phyloP scores from a whole-genome alignment of 352 stramenopile species.

The Thalassiosira delicatula region DNA sequence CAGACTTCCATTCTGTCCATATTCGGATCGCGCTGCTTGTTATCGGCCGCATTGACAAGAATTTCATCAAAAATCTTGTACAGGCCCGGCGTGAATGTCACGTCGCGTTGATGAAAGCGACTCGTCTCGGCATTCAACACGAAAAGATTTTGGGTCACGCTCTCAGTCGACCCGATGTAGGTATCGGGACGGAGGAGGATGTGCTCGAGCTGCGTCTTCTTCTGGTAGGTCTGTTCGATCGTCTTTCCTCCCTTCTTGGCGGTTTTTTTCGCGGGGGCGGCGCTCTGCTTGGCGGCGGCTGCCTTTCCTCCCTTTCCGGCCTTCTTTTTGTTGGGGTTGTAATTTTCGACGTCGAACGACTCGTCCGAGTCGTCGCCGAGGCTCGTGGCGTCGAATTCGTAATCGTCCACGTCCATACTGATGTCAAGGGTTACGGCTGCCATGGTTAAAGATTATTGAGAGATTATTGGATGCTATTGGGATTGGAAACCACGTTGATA shows the following conservation, averaged over 20 bases:
- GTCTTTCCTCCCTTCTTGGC: conserved; percentile 51
- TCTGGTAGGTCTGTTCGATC: conserved; percentile 92
- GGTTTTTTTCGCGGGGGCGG: conserved; percentile 1
- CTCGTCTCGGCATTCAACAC: conserved; percentile 91
- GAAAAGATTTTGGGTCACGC: conserved; percentile 94
- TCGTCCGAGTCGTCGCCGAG: too few relatives aligned
- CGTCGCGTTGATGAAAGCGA: conserved; percentile 91
- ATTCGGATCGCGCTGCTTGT: conserved; percentile 98
- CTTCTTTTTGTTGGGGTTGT: conserved; percentile 12
- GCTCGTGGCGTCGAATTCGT: too few relatives aligned
- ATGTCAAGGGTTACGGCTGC: too few relatives aligned
- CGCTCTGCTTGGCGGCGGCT: conserved; percentile 13
- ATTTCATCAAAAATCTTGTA: conserved; percentile 99
- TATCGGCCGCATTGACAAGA: conserved; percentile 99
- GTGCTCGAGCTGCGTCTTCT: conserved; percentile 98
- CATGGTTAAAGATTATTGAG: too few relatives aligned
- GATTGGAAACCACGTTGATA: too few relatives aligned
- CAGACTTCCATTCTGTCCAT: conserved; percentile 97
- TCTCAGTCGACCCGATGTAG: conserved; percentile 97
- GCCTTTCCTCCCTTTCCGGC: conserved; percentile 2
- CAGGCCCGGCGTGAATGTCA: conserved; percentile 90
- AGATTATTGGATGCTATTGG: too few relatives aligned
- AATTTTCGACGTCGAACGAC: too few relatives aligned
- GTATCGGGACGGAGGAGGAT: conserved; percentile 98
- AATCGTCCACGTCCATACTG: too few relatives aligned